Evolutionary conservation across 495 filamentous ascomycete species (phyloP).

Genomic region (Tuber melanosporum): DNA sequence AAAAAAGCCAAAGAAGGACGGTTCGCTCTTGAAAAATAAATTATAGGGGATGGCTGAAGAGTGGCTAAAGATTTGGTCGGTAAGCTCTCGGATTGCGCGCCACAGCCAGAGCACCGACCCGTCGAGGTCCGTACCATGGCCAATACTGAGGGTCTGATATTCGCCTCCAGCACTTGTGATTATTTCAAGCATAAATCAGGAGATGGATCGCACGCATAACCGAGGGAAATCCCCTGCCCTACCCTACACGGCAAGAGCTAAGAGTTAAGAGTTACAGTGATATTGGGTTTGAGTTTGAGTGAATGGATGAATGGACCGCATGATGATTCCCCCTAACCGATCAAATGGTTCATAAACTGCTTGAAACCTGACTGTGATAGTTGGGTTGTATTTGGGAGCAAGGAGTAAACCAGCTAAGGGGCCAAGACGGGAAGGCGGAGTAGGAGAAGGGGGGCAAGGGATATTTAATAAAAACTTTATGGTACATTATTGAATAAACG

Average conservation of each 20-base stretch:
- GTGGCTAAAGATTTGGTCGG: background rate
- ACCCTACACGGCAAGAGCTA: background rate
- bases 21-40: background rate
- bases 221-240: background rate
- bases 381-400: background rate
- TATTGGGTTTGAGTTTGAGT: background rate
- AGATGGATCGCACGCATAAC: background rate
- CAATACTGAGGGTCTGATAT: background rate
- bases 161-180: background rate
- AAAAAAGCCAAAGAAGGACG: background rate
- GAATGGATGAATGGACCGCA: background rate
- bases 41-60: background rate
- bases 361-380: background rate
- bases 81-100: background rate
- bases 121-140: background rate
- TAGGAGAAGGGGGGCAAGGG: background rate
- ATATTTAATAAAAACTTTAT: background rate
- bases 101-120: background rate
- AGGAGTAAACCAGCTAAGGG: background rate
- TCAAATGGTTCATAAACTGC: background rate
- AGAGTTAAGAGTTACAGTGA: background rate
- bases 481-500: background rate
- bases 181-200: background rate
- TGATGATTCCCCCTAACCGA: background rate
- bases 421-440: background rate